Base-by-base conservation (phyloP, 2,329 filamentous ascomycete species). In the Simplicillium sp. region DNA sequence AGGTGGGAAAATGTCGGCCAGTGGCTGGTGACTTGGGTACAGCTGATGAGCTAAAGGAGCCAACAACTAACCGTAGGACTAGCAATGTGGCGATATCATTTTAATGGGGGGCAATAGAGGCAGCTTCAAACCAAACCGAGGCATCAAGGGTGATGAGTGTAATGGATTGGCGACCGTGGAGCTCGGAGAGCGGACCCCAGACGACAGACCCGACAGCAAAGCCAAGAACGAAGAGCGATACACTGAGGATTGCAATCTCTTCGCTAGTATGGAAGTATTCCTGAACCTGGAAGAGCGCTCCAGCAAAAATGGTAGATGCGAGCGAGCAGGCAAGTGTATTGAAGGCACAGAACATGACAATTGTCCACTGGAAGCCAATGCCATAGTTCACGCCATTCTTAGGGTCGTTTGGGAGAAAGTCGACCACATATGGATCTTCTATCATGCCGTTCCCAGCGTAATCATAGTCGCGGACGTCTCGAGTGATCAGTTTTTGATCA, bases 11-110 rank as follows among this genome's bases (percentile, higher is more conserved):
- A 79, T 73, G 51, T 80, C 76, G 11, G 75, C 75, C 73, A 12
- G 77, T 72, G 44, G 74, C 76, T 4, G 74, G 74, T 3, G 71
- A 70, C 51, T 80, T 80, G 11, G 75, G 79, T 45, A 80, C 56
- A 2, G 75, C 73, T 3, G 73, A 75, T 1, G 73, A 72, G 11
- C 76, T 77, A 49, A 79, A 79, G 3, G 70, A 57, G 20, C 77
- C 76, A 13, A 72, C 73, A 39, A 84, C 73, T 60, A 84, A 84
- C 28, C 61, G 73, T 32, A 82, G 64, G 29, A 82, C 67, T 16
- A 84, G 59, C 1, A 85, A 61, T 0, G 73, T 71, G 44, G 65
- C 58, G 33, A 79, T 75, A 50, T 74, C 79, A 45, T 25, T 9
- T 25, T 25, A 5, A 6, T 73, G 59, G 2, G 71, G 62, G 3